A percentile compares a stretch with the other conserved stretches of the same genome.
These are phyloP conservation scores for Pelagophyceae sp. DNA, from an alignment of 352 stramenopile genomes.

Conservation along the genomic window DNA sequence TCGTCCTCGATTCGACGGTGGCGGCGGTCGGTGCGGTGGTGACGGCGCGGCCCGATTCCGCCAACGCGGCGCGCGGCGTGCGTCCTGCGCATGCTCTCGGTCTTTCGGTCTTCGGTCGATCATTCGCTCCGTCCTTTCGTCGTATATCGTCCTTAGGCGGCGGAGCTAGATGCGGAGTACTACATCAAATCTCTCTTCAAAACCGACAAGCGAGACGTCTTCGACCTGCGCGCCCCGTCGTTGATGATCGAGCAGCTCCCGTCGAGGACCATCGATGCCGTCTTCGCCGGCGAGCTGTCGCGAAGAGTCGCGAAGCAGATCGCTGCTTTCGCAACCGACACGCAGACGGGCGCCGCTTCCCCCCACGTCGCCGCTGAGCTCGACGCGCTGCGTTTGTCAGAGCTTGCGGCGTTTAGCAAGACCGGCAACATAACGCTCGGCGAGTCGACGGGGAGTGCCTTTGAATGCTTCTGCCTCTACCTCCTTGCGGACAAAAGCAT, in stretches of 20 bases:
- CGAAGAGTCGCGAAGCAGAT: no score
- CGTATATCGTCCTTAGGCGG: no score
- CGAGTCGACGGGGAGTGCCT: not conserved
- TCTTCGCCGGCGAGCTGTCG: not conserved
- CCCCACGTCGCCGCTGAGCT: not conserved
- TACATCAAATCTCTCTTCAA: not conserved
- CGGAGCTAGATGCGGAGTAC: constrained; percentile 10
- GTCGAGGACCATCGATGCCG: not conserved
- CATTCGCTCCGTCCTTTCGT: no score
- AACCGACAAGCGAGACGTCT: not conserved
- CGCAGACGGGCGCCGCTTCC: not conserved
- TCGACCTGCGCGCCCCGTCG: not conserved
- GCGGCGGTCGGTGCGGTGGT: no score
- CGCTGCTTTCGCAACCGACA: not conserved
- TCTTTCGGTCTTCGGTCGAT: no score
- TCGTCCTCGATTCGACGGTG: no score
- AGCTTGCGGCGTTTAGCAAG: not conserved
- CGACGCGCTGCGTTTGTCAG: no score
- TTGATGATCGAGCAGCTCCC: not conserved
- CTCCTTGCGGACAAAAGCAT: not conserved
- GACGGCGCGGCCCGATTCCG: no score
- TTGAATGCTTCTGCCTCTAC: not conserved
- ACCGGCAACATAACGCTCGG: not conserved
- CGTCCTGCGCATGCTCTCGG: no score
- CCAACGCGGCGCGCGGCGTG: no score